A percentile compares a stretch with the other conserved stretches of the same genome.
These are phyloP conservation scores for Apocynum venetum DNA, from an alignment of 257 asterid species.

Conservation along the genomic window DNA sequence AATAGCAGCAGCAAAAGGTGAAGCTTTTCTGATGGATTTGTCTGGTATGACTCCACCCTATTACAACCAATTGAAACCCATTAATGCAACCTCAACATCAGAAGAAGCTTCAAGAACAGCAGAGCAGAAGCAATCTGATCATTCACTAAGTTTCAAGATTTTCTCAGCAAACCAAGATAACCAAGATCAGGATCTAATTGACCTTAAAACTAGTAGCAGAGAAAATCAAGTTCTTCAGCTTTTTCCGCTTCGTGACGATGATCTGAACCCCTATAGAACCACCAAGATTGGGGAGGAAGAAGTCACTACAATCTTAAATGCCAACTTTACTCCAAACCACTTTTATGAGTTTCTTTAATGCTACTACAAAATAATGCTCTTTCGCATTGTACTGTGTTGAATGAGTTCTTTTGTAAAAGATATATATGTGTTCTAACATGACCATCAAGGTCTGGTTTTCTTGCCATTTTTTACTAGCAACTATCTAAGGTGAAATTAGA, in stretches of 20 bases:
- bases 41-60: constrained; percentile 18
- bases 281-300: constrained; percentile 15
- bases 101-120: neutral
- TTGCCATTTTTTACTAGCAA: neutral
- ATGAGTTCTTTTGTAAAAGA: neutral
- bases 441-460: neutral
- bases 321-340: constrained; percentile 28
- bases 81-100: constrained; percentile 6
- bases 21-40: constrained; percentile 31
- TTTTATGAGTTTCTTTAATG: constrained; percentile 48
- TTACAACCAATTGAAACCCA: constrained; percentile 13
- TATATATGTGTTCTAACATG: neutral
- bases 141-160: constrained; percentile 10
- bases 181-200: neutral
- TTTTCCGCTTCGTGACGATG: constrained; percentile 33
- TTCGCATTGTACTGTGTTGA: neutral
- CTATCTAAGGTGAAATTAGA: neutral
- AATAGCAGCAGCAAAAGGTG: constrained; percentile 26
- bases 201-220: neutral
- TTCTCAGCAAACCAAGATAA: neutral
- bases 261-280: neutral
- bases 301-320: constrained; percentile 8
- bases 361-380: neutral
- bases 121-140: neutral
- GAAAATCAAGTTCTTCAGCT: constrained; percentile 43